Evolutionary conservation across 2,329 filamentous ascomycete genomes (phyloP).

Genomic region (Penicillium sp.): DNA sequence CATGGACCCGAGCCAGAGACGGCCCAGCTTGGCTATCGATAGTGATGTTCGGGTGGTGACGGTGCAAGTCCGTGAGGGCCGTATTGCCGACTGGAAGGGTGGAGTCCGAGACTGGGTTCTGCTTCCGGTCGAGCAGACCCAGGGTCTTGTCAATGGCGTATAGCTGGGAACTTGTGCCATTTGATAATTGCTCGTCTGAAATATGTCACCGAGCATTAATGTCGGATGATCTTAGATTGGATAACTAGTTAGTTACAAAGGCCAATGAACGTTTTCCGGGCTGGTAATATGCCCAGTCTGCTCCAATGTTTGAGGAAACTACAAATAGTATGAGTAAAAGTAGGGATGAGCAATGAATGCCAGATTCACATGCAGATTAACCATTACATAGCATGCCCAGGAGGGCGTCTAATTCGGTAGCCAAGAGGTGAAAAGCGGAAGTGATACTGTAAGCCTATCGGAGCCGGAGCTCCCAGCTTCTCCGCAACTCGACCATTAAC

Average conservation of each 20-base stretch:
- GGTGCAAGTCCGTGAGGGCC: slow-evolving; percentile 75
- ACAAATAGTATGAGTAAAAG: not conserved
- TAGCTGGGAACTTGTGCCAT: slow-evolving; percentile 4
- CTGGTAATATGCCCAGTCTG: not conserved
- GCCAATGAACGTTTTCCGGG: not conserved
- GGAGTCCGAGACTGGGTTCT: slow-evolving; percentile 72
- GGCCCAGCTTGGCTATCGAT: slow-evolving; percentile 59
- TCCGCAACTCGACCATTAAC: slow-evolving; percentile 19
- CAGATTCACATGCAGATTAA: not conserved
- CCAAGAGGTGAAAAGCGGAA: not conserved
- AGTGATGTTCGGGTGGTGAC: slow-evolving; percentile 83
- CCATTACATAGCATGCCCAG: not conserved
- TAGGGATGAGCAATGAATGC: not conserved
- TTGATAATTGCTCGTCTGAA: not conserved
- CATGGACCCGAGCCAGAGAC: slow-evolving; percentile 25
- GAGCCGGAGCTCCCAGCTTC: slow-evolving; percentile 19
- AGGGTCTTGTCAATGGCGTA: slow-evolving; percentile 31
- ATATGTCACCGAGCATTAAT: not conserved
- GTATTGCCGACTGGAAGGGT: slow-evolving; percentile 95
- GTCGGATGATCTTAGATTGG: not conserved
- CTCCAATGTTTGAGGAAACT: not conserved
- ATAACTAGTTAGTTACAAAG: not conserved
- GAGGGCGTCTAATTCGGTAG: not conserved
- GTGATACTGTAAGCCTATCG: slow-evolving; percentile 12
- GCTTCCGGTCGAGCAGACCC: slow-evolving; percentile 30